Evolutionary conservation across 2,329 filamentous ascomycete genomes (phyloP).

Genomic region (Coniella vitis): DNA sequence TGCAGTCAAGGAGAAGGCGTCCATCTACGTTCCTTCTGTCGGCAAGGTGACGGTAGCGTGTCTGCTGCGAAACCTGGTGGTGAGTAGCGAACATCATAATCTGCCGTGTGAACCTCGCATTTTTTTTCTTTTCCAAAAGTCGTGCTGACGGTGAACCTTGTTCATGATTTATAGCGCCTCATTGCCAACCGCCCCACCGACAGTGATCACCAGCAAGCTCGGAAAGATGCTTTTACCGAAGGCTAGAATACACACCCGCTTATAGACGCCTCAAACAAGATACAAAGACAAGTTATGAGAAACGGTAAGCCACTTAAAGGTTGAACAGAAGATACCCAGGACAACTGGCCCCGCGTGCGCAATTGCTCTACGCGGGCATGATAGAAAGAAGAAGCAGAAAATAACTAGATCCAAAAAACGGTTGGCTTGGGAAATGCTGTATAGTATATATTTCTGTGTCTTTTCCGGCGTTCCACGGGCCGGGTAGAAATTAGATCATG

Average conservation of each 20-base stretch:
- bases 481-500: no score
- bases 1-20: constrained; percentile 88
- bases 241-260: constrained; percentile 21
- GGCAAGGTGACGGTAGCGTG: constrained; percentile 97
- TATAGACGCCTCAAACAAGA: not conserved
- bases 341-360: not conserved
- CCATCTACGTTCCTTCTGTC: constrained; percentile 93
- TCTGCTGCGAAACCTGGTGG: constrained; percentile 79
- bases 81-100: no score
- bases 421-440: no score
- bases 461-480: no score
- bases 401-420: not conserved
- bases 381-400: not conserved
- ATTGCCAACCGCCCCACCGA: constrained; percentile 41
- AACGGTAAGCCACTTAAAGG: not conserved
- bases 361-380: constrained; percentile 5
- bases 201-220: constrained; percentile 31
- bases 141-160: not conserved
- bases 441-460: no score
- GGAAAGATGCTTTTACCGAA: constrained; percentile 35
- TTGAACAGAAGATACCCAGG: constrained; percentile 15
- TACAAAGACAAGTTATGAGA: no score
- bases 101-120: not conserved
- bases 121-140: not conserved
- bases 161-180: constrained; percentile 32